Evolutionary conservation across 306 rosid species (phyloP), one percentile per base, ranked within the genome.

Genomic region (Vigna reflexopilosa): DNA sequence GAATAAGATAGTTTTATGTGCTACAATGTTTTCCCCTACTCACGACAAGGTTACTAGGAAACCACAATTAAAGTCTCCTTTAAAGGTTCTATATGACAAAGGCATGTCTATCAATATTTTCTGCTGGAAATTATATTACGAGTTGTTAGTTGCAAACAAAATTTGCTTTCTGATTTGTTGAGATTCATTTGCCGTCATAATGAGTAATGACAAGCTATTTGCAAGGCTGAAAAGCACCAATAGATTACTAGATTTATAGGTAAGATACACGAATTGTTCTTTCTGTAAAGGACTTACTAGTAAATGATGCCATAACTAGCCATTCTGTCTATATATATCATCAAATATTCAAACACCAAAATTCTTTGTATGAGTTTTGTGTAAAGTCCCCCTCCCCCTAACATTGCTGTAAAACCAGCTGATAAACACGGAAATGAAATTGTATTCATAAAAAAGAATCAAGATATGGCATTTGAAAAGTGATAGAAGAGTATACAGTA

Each of bases 1-100:
- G n/a, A 83, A 86, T 76, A 85, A 86, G 58, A 30, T 76, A 69
- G 71, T 76, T 79, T 66, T 57, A 56, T 58, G 51, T 15, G 19
- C 30, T 65, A 17, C 24, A 5, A 19, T 49, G 42, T 82, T 73
- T 81, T 78, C 63, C 36, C 28, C 6, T 73, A 47, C 69, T 74
- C 49, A 7, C 36, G 52, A 4, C n/a, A 68, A 44, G 58, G 36
- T 78, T 57, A 75, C 10, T 26, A 51, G 77, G 73, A 84, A 75
- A 14, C 55, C 40, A 45, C 72, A 22, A 30, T 76, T 67, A 38
- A 66, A 47, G 77, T 49, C 57, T 77, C 69, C 22, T 22, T 57
- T 40, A 40, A 67, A 68, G 75, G 73, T 70, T 79, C 79, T 83
- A 75, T 70, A 79, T 79, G 81, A 74, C 11, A 51, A 71, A 67